Conservation (phyloP, 192 early-diverging fungal species). For the Funneliformis mosseae region DNA sequence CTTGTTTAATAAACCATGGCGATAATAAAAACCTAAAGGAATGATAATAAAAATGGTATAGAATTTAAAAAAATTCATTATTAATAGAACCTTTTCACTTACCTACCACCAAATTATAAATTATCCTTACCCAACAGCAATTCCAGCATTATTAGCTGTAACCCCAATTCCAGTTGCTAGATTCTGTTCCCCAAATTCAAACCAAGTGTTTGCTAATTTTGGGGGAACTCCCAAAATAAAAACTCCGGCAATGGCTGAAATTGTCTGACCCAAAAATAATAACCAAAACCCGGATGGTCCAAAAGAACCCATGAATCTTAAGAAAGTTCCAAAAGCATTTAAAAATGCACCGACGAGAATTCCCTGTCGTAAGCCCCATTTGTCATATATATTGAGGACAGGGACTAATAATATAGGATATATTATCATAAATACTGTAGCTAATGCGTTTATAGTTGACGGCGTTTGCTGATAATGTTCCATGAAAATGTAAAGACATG, state of each 20-base stretch:
- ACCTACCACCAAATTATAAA: background rate
- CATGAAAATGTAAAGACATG: slow-evolving; percentile 48
- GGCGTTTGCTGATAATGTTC: slow-evolving; percentile 37
- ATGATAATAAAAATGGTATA: background rate
- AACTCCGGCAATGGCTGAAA: slow-evolving; percentile 53
- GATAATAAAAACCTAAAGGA: slow-evolving; percentile 40
- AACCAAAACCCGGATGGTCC: slow-evolving; percentile 39
- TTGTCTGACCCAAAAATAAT: slow-evolving; percentile 52
- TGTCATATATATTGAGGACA: slow-evolving; percentile 42
- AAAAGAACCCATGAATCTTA: slow-evolving; percentile 45
- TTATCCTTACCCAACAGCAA: slow-evolving; percentile 40
- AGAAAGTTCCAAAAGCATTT: slow-evolving; percentile 36
- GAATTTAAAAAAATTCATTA: background rate
- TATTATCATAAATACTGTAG: slow-evolving; percentile 43
- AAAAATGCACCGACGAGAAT: slow-evolving; percentile 44
- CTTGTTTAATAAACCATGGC: slow-evolving; percentile 40
- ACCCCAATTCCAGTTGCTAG: slow-evolving; percentile 46
- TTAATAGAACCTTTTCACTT: background rate
- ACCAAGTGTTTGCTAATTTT: slow-evolving; percentile 61
- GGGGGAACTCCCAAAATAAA: slow-evolving; percentile 60
- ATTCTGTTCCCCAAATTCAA: slow-evolving; percentile 50
- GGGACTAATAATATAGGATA: slow-evolving; percentile 45
- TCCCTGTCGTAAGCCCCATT: slow-evolving; percentile 40
- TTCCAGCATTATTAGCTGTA: slow-evolving; percentile 46
- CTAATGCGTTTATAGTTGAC: slow-evolving; percentile 40